These are phyloP conservation scores for Friedmanniomyces simplex DNA, from an alignment of 495 filamentous ascomycete genomes.

Conservation along the genomic window DNA sequence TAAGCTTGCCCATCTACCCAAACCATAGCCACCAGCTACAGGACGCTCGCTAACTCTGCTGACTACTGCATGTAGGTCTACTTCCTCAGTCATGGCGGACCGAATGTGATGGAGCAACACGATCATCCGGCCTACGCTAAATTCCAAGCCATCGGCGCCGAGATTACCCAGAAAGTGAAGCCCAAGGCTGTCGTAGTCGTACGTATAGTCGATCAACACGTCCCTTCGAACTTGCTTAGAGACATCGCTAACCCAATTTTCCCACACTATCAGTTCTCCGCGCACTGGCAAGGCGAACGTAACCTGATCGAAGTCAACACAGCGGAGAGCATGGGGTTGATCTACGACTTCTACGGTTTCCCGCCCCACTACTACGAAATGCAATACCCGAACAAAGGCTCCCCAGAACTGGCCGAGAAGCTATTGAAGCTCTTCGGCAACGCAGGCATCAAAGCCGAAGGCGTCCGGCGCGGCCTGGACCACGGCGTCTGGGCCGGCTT, in stretches of 20 bases:
- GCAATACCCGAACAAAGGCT: constrained; percentile 60
- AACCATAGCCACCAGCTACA: background rate
- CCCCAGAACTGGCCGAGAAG: constrained; percentile 52
- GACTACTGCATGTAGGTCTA: background rate
- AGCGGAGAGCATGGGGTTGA: constrained; percentile 56
- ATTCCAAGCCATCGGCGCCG: constrained; percentile 56
- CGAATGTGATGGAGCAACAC: constrained; percentile 49
- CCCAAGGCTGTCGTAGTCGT: constrained; percentile 67
- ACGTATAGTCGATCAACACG: no score
- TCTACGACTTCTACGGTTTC: constrained; percentile 85
- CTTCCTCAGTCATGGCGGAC: constrained; percentile 12
- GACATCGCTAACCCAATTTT: no score
- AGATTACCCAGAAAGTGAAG: constrained; percentile 72
- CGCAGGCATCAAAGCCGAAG: constrained; percentile 53
- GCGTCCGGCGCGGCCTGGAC: constrained; percentile 60
- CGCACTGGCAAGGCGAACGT: constrained; percentile 64
- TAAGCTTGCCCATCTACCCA: background rate
- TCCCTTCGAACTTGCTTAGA: no score
- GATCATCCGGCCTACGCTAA: constrained; percentile 65
- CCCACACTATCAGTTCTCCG: constrained; percentile 45
- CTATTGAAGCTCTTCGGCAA: constrained; percentile 49
- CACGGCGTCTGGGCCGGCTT: constrained; percentile 75
- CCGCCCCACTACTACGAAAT: constrained; percentile 54
- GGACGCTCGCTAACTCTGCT: background rate
- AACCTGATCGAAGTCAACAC: constrained; percentile 61